phyloP scores from a whole-genome alignment of 176 grass and related monocot species.

The Stipa capillata region DNA sequence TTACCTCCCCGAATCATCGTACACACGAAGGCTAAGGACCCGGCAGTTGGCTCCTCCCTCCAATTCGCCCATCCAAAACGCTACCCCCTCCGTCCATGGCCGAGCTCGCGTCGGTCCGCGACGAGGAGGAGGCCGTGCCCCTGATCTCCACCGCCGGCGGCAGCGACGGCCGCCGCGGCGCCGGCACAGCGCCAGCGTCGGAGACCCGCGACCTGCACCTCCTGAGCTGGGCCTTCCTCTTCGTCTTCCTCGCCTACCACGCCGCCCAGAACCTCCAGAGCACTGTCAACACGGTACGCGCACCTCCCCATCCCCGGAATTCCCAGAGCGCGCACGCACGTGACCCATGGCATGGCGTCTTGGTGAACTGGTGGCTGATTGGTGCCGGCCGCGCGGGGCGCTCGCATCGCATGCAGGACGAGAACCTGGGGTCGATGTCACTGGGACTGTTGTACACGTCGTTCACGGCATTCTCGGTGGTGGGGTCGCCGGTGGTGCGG shows the following conservation, averaged over 20 bases:
- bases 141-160: constrained; percentile 5
- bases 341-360: not conserved
- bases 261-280: constrained; percentile 94
- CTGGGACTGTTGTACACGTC: constrained; percentile 81
- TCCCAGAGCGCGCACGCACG: not conserved
- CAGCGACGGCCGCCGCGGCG: not conserved
- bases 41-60: not conserved
- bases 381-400: not conserved
- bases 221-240: constrained; percentile 80
- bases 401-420: constrained; percentile 69
- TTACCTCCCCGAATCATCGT: not conserved
- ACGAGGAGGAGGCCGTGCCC: constrained; percentile 27
- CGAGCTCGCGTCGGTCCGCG: constrained; percentile 8
- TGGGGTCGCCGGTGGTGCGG: constrained; percentile 62
- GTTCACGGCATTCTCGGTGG: constrained; percentile 75
- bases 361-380: not conserved
- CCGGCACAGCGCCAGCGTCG: not conserved
- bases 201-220: constrained; percentile 51
- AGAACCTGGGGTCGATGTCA: constrained; percentile 68
- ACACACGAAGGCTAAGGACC: not conserved
- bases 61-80: not conserved
- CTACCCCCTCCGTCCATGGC: constrained; percentile 20
- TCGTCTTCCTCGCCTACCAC: constrained; percentile 95
- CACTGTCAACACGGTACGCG: constrained; percentile 81
- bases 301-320: not conserved